These are phyloP conservation scores for Paulownia fortunei DNA, from an alignment of 257 asterid genomes.

Conservation along the genomic window DNA sequence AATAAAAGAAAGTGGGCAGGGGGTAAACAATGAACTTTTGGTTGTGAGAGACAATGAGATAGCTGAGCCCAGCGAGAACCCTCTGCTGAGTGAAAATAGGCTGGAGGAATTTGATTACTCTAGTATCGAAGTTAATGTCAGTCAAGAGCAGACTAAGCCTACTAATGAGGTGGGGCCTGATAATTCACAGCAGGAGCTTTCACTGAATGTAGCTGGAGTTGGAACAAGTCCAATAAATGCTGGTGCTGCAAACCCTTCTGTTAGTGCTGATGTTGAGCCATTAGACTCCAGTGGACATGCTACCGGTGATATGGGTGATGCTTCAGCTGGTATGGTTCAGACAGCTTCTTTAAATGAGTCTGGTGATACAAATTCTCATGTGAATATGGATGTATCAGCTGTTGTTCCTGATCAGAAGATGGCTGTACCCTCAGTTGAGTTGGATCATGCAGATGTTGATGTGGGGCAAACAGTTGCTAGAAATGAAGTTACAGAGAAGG, in stretches of 20 bases:
- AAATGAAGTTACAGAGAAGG: conserved; percentile 43
- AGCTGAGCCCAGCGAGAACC: conserved; percentile 37
- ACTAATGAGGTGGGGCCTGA: conserved; percentile 33
- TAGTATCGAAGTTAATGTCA: conserved; percentile 18
- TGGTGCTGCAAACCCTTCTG: conserved; percentile 36
- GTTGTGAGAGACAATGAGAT: conserved; percentile 42
- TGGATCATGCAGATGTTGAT: conserved; percentile 43
- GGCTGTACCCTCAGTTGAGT: conserved; percentile 40
- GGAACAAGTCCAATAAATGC: conserved; percentile 31
- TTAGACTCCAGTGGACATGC: conserved; percentile 26
- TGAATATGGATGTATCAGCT: conserved; percentile 34
- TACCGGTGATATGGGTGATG: conserved; percentile 34
- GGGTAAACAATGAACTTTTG: conserved; percentile 34
- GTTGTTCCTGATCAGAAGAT: conserved; percentile 44
- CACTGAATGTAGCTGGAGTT: conserved; percentile 35
- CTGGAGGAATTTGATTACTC: conserved; percentile 37
- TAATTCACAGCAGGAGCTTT: conserved; percentile 36
- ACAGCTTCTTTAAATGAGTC: conserved; percentile 35
- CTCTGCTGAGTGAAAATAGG: conserved; percentile 36
- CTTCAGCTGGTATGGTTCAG: conserved; percentile 34
- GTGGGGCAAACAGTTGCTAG: conserved; percentile 41
- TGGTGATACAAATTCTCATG: conserved; percentile 38
- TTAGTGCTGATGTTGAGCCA: conserved; percentile 28
- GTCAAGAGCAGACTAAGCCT: conserved; percentile 34
- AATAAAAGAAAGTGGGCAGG: conserved; percentile 34